Evolutionary conservation across 441 rosid genomes (phyloP).

Genomic region (Pelargonium australe): DNA sequence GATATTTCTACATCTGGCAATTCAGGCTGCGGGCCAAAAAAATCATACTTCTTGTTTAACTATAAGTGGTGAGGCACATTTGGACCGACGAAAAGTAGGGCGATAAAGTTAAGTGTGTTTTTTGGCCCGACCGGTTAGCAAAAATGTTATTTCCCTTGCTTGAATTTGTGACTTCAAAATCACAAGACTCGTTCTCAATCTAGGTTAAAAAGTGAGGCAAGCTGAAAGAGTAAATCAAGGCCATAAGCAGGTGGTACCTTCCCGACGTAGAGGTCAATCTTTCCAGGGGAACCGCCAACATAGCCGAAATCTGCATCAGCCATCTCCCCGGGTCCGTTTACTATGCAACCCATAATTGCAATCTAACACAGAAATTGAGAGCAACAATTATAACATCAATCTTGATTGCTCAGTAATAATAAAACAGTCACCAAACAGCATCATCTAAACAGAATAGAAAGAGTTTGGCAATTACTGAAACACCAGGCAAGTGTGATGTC

Average conservation of each 20-base stretch:
- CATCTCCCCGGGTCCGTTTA: conserved; percentile 98
- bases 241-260: conserved; percentile 40
- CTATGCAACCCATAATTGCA: conserved; percentile 98
- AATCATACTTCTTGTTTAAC: too few relatives aligned
- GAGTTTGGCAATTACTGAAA: conserved; percentile 50
- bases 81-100: too few relatives aligned
- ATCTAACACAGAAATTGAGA: conserved; percentile 34
- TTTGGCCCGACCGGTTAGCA: too few relatives aligned
- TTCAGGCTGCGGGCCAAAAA: too few relatives aligned
- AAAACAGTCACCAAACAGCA: too few relatives aligned
- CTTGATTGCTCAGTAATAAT: neutral
- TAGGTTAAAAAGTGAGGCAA: too few relatives aligned
- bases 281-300: conserved; percentile 94
- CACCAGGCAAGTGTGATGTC: conserved; percentile 94
- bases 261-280: conserved; percentile 89
- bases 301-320: conserved; percentile 98
- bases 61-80: too few relatives aligned
- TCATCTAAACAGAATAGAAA: conserved; percentile 1
- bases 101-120: too few relatives aligned
- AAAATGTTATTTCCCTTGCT: too few relatives aligned
- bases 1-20: too few relatives aligned
- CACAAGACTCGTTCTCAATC: too few relatives aligned
- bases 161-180: too few relatives aligned
- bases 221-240: neutral
- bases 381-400: neutral